Evolutionary conservation across 1,139 yeast species (phyloP), one percentile per base, ranked within the genome.

Genomic region (Pichiaceae sp.): DNA sequence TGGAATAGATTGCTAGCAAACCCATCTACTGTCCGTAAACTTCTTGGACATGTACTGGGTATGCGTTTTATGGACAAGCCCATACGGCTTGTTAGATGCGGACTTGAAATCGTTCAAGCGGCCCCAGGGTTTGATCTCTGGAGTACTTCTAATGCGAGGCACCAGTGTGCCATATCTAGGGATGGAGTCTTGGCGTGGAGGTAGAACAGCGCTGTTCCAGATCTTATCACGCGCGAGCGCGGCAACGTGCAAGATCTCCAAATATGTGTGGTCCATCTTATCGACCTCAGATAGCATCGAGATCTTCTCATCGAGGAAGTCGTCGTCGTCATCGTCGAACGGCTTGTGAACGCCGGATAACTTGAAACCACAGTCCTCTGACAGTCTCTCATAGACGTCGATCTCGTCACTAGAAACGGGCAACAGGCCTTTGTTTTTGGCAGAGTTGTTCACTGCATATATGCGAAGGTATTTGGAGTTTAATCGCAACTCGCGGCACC

Each of bases 131-230:
- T 17, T 38, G 34, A 35, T 34, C 8, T 37, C 31, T 26, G 30
- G 18, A 7, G 35, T 37, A 17, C 38, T 48, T 19, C 38, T 39
- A 3, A 53, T 58, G 4, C 43, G 39, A 52, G 12, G 59, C 63
- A 20, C 44, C 30, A 35, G 46, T 41, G 35, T 49, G 39, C 38
- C 57, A 52, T 18, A 62, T 49, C 41, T 34, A 0, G 70, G 69
- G 2, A 58, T 47, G 2, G 48, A 48, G 45, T 72, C 78, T 0
- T 37, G 17, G 38, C 79, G 53, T n/a, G 75, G 75, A 4, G 62
- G 62, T 29, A 73, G 58, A 3, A 70, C 60, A n/a, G 70, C 69
- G 32, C 57, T 58, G 38, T 62, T 59, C 77, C 78, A 72, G 31
- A 72, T 54, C 46, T 72, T 72, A 34, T 66, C 70, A 27, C 60